phyloP scores from a whole-genome alignment of 2,329 filamentous ascomycete species.

The Diplocarpon mali region DNA sequence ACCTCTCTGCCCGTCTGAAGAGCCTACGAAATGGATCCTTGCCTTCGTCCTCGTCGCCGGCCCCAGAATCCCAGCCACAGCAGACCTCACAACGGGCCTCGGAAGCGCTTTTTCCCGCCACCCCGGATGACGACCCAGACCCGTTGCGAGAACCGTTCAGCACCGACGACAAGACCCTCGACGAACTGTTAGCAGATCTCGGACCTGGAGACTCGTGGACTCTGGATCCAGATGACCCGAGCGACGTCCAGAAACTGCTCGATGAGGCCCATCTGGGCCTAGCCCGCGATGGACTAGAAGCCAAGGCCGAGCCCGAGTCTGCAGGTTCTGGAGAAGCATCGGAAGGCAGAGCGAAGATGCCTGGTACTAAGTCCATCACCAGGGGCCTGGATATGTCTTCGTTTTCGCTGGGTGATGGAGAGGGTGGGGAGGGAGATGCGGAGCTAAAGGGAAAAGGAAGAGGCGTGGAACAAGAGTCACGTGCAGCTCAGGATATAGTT shows the following conservation, averaged over 20 bases:
- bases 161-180: constrained; percentile 22
- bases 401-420: constrained; percentile 32
- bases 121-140: constrained; percentile 10
- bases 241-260: constrained; percentile 22
- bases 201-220: constrained; percentile 23
- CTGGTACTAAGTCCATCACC: constrained; percentile 8
- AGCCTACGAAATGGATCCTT: constrained; percentile 23
- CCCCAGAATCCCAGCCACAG: background rate
- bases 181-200: constrained; percentile 24
- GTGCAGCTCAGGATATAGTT: constrained; percentile 25
- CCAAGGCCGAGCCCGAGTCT: background rate
- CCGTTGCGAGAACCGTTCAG: constrained; percentile 9
- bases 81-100: background rate
- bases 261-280: constrained; percentile 20
- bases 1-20: constrained; percentile 21
- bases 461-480: constrained; percentile 21
- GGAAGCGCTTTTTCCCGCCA: background rate
- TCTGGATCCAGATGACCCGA: constrained; percentile 22
- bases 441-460: constrained; percentile 31
- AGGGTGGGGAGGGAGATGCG: constrained; percentile 33
- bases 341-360: constrained; percentile 8
- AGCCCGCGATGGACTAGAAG: constrained; percentile 5
- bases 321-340: constrained; percentile 30
- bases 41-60: constrained; percentile 10
- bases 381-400: constrained; percentile 25